Base-by-base conservation (phyloP, 1,139 yeast species). In the Yamadazyma buinensis region DNA sequence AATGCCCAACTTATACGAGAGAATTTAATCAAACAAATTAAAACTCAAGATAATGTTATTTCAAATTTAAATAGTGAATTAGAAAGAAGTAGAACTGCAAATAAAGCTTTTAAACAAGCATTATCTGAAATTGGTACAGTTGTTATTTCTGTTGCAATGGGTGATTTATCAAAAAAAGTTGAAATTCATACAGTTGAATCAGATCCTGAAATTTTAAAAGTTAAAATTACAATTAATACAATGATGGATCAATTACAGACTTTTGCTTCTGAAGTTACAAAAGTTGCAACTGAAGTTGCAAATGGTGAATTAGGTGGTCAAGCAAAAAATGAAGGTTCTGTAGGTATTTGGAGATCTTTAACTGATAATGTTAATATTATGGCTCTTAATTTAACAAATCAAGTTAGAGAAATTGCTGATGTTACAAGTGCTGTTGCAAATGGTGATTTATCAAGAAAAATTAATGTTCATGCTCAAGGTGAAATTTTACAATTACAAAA, bases 231-330 rank as follows among this genome's bases (percentile, higher is more conserved):
- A 12, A 84, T 85, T 51, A 85, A 86, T 55, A 80, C 87, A 13
- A 84, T 85, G 90, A 84, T 85, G 84, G 90, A 83, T 55, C 94
- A 84, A 57, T 67, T 85, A 40, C 92, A 83, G 53, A 75, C 85
- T 10, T 85, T 85, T 57, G 90, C 94, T 17, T 74, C 75, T 41
- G 95, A 84, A 57, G 94, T 84, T 25, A 83, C 92, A 22, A 78
- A 85, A 42, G 87, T 85, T 14, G 95, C 95, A 28, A 84, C 90
- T 9, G 94, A 85, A 50, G 95, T 85, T 21, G 92, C 95, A 24
- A 85, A 84, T 50, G 95, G 95, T 42, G 85, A 85, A 41, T 67
- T 85, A 33, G 95, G 95, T 46, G 95, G 95, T 23, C 94, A 84
- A 54, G 95, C 92, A 23, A 84, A 81, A 49, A 82, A 81, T 41